Evolutionary conservation across 768 basidiomycete species (phyloP), one percentile per base, ranked within the genome.

Genomic region (Gyrodon lividus): DNA sequence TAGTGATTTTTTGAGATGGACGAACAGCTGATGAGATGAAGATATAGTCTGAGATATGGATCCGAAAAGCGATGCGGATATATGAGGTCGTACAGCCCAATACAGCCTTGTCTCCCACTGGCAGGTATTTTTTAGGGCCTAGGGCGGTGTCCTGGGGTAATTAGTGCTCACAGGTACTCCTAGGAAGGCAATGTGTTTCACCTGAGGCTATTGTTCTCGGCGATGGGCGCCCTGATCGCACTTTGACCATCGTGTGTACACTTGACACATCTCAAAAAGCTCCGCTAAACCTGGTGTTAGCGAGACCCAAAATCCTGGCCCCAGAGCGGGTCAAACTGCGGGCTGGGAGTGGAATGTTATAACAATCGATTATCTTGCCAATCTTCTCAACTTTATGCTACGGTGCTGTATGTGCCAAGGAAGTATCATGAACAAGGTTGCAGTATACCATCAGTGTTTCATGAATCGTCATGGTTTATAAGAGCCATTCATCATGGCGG

Each of bases 401-500:
- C 12, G 9, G 17, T 22, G 20, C n/a, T 31, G 13, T 31, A 31
- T 43, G 16, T 43, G 14, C 41, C 28, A n/a, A 26, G 38, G 23
- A 16, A 14, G 41, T 43, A 26, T 28, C 23, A 16, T 43, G 4
- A 20, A 41, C 40, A 26, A 24, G 41, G 9, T 43, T 14, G 9
- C 22, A 10, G 2, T 10, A 9, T 28, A 10, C 28, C 10, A n/a
- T 28, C 28, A 31, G 12, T 31, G 31, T 31, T 12, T 14, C 13
- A 12, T 12, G 13, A 12, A 14, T 20, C 20, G 12, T 46, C 44
- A 46, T 23, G 59, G 2, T 22, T 43, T 49, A 4, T 53, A 17
- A 34, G 23, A 48, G 9, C 58, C 55, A 26, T 59, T 59, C 35
- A 23, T 46, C 19, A 23, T 14, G 14, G 16, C 6, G 19, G 33